Conservation (phyloP, 306 rosid species). For the Spatholobus suberectus region DNA sequence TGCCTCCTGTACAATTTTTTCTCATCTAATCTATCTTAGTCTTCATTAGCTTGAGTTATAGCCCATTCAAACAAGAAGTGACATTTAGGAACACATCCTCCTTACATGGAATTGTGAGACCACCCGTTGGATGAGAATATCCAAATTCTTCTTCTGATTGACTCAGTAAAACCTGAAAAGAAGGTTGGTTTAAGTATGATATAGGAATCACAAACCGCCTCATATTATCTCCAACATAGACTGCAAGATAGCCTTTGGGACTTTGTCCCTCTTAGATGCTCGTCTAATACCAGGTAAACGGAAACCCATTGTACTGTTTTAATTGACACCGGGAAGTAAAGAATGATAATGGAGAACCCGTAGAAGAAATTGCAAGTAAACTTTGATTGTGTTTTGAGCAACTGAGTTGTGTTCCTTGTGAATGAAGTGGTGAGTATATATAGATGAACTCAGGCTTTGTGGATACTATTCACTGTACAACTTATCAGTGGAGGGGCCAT, state of each 20-base stretch:
- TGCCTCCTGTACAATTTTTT: background rate
- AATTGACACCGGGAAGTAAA: background rate
- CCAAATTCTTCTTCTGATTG: slow-evolving; percentile 20
- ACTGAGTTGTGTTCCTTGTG: background rate
- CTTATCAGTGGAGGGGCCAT: background rate
- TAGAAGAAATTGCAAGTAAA: background rate
- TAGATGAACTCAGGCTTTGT: background rate
- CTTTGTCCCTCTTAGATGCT: background rate
- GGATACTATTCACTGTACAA: background rate
- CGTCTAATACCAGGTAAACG: background rate
- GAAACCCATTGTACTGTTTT: background rate
- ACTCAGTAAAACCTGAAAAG: background rate
- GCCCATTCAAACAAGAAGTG: background rate
- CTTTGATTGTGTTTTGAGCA: background rate
- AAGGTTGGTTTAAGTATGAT: slow-evolving; percentile 1
- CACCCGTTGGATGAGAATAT: slow-evolving; percentile 1
- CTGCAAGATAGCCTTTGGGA: background rate
- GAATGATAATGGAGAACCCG: background rate
- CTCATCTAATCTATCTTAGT: background rate
- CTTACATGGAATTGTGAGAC: background rate
- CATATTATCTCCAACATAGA: background rate
- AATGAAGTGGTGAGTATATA: background rate
- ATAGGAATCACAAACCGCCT: slow-evolving; percentile 2
- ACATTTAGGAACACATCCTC: background rate
- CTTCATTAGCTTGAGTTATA: background rate